These are phyloP conservation scores for Suhomyces pyralidae DNA, from an alignment of 805 yeast species.

Conservation along the genomic window DNA sequence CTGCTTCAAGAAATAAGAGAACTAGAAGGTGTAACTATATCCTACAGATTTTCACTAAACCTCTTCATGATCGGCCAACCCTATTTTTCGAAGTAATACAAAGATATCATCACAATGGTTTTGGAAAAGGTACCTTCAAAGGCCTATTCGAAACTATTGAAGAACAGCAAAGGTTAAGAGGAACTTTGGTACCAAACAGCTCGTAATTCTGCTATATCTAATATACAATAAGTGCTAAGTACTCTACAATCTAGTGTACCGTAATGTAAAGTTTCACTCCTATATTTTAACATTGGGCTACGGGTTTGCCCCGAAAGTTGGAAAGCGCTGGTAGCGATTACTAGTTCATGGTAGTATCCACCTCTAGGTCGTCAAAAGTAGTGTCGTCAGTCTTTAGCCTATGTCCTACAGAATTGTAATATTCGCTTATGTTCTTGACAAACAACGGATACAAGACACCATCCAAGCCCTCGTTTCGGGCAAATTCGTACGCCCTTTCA, in stretches of 20 bases:
- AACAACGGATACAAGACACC: constrained; percentile 32
- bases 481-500: constrained; percentile 37
- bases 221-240: background rate
- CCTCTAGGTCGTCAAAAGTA: background rate
- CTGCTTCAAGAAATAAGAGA: constrained; percentile 29
- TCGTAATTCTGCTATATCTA: background rate
- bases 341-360: background rate
- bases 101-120: constrained; percentile 75
- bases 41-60: constrained; percentile 76
- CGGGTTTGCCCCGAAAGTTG: background rate
- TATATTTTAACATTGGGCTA: too few relatives aligned
- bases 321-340: background rate
- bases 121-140: constrained; percentile 86
- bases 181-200: constrained; percentile 44
- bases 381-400: constrained; percentile 12
- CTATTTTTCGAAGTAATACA: constrained; percentile 80
- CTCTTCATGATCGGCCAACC: constrained; percentile 76
- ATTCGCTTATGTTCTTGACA: constrained; percentile 27
- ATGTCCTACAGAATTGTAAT: constrained; percentile 24
- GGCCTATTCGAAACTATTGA: constrained; percentile 80
- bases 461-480: constrained; percentile 39
- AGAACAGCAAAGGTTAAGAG: constrained; percentile 68
- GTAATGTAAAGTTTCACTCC: background rate
- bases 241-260: background rate
- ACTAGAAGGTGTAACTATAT: constrained; percentile 55